A percentile compares a stretch with the other conserved stretches of the same genome.
Evolutionary conservation across 2,329 filamentous ascomycete species (phyloP).

Genomic region (Pseudogymnoascus sp.): DNA sequence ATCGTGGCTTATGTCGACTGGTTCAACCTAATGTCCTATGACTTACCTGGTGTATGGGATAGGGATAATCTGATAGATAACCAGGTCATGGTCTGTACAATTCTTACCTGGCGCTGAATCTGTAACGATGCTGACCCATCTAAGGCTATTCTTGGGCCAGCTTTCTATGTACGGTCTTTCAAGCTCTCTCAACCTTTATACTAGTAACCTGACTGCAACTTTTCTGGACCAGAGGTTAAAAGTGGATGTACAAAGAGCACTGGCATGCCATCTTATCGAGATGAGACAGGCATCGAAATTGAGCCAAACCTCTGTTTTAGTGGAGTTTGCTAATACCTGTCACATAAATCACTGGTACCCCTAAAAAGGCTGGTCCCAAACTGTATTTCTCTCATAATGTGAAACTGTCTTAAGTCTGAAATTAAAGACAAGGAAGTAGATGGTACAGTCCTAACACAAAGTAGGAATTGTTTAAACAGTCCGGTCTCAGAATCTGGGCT

Average conservation of each 20-base stretch:
- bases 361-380: neutral
- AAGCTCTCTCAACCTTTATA: conserved; percentile 9
- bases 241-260: neutral
- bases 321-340: neutral
- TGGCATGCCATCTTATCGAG: neutral
- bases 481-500: no score
- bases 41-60: conserved; percentile 33
- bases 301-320: conserved; percentile 21
- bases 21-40: conserved; percentile 32
- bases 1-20: conserved; percentile 26
- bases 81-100: conserved; percentile 13
- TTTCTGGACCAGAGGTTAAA: neutral
- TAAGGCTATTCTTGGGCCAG: conserved; percentile 12
- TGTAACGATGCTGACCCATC: conserved; percentile 9
- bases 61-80: neutral
- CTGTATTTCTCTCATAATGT: neutral
- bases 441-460: no score
- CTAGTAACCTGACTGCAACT: conserved; percentile 12
- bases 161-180: conserved; percentile 15
- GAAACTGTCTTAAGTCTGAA: no score
- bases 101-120: conserved; percentile 12
- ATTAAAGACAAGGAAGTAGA: no score
- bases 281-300: conserved; percentile 9
- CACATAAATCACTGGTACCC: neutral
- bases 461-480: no score